These are phyloP conservation scores for Cordyceps cateniannulata DNA, from an alignment of 2,329 filamentous ascomycete species.

Conservation along the genomic window DNA sequence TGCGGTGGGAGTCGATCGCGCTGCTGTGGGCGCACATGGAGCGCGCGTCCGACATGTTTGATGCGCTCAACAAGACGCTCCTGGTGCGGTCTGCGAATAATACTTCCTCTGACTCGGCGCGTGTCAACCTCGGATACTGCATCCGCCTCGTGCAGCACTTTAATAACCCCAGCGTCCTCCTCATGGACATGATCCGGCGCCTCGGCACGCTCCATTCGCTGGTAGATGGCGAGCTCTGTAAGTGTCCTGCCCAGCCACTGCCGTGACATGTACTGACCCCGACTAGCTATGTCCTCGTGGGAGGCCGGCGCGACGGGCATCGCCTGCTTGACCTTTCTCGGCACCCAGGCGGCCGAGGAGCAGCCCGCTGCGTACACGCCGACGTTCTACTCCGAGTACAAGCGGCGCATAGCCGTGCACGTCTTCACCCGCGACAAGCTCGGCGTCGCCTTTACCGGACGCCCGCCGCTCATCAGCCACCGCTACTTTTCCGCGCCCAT, in stretches of 20 bases:
- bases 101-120: not conserved
- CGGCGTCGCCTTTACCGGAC: not conserved
- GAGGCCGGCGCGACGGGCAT: not conserved
- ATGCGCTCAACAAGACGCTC: not conserved
- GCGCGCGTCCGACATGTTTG: slow-evolving; percentile 4
- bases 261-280: not conserved
- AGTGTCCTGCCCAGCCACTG: not conserved
- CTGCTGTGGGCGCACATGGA: slow-evolving; percentile 24
- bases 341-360: not conserved
- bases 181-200: not conserved
- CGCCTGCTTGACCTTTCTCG: not conserved
- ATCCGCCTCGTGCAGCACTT: not conserved
- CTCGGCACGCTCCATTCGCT: not conserved
- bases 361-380: not conserved
- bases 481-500: slow-evolving; percentile 1
- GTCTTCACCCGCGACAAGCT: slow-evolving; percentile 3
- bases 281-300: not conserved
- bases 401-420: not conserved
- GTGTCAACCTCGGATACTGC: not conserved
- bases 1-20: slow-evolving; percentile 39
- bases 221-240: slow-evolving; percentile 5
- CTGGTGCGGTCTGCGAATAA: not conserved
- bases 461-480: slow-evolving; percentile 6
- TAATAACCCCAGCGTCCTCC: not conserved
- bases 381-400: slow-evolving; percentile 1